These are phyloP conservation scores for Huntiella decipiens DNA, from an alignment of 2,329 filamentous ascomycete genomes.

Conservation along the genomic window DNA sequence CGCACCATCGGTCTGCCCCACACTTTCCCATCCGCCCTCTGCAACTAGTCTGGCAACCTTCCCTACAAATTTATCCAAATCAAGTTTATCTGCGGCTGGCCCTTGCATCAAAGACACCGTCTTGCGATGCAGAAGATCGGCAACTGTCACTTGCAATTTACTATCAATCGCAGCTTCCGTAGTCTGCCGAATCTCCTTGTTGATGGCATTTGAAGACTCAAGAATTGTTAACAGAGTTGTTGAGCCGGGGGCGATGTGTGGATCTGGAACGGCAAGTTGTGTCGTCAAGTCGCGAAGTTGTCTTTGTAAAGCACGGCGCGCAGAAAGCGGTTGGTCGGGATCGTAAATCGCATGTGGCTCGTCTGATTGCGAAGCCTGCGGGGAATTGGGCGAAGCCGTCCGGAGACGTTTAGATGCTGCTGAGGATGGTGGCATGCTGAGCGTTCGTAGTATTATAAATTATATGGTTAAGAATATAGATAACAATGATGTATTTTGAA, in stretches of 20 bases:
- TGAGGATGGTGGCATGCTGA: neutral
- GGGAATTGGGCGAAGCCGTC: neutral
- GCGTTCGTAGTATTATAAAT: too few species aligned
- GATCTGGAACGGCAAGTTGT: constrained; percentile 28
- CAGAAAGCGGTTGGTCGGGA: constrained; percentile 59
- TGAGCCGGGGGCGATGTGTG: constrained; percentile 20
- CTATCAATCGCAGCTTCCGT: constrained; percentile 82
- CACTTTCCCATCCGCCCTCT: constrained; percentile 58
- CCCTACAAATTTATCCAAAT: constrained; percentile 79
- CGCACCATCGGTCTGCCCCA: constrained; percentile 58
- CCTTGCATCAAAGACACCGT: constrained; percentile 57
- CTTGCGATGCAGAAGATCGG: constrained; percentile 64
- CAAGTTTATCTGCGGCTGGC: constrained; percentile 53
- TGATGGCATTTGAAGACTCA: constrained; percentile 43
- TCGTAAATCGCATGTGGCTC: constrained; percentile 40
- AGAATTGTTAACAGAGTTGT: constrained; percentile 47
- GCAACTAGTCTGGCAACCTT: constrained; percentile 81
- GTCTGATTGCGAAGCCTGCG: constrained; percentile 8
- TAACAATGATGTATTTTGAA: too few species aligned
- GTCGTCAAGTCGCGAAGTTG: constrained; percentile 49
- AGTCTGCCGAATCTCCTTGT: constrained; percentile 62
- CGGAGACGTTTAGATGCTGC: neutral
- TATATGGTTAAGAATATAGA: too few species aligned
- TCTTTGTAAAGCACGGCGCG: constrained; percentile 52
- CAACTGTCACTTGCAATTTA: constrained; percentile 60